These are phyloP conservation scores for Umbelopsis ramanniana DNA, from an alignment of 192 early-diverging fungal species.

Conservation along the genomic window DNA sequence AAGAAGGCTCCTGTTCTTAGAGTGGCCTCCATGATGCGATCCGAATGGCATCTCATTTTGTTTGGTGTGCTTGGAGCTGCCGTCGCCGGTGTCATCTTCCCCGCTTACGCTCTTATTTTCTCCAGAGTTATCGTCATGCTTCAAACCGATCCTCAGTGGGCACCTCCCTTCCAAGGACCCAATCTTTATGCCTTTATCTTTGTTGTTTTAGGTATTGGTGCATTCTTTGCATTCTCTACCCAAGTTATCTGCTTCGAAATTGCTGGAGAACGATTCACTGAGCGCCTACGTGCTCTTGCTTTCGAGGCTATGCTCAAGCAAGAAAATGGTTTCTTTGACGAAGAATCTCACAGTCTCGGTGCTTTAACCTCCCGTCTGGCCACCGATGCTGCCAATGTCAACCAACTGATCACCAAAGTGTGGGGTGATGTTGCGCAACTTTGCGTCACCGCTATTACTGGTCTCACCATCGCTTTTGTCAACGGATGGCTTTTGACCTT, in stretches of 20 bases:
- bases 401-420: slow-evolving; percentile 59
- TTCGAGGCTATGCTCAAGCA: slow-evolving; percentile 82
- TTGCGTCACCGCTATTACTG: slow-evolving; percentile 42
- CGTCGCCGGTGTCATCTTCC: slow-evolving; percentile 74
- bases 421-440: slow-evolving; percentile 40
- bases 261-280: slow-evolving; percentile 69
- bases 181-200: slow-evolving; percentile 47
- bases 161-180: slow-evolving; percentile 38
- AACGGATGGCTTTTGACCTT: slow-evolving; percentile 83
- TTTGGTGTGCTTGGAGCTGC: slow-evolving; percentile 64
- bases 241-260: slow-evolving; percentile 66
- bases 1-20: slow-evolving; percentile 57
- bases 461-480: slow-evolving; percentile 65
- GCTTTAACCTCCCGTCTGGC: slow-evolving; percentile 82
- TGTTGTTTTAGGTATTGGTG: slow-evolving; percentile 62
- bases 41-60: slow-evolving; percentile 54
- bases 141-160: slow-evolving; percentile 8
- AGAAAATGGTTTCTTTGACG: slow-evolving; percentile 88
- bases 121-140: slow-evolving; percentile 50
- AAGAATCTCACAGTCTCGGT: slow-evolving; percentile 72
- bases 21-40: slow-evolving; percentile 52
- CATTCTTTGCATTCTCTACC: slow-evolving; percentile 60
- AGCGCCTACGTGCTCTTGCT: slow-evolving; percentile 60
- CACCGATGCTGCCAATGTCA: slow-evolving; percentile 66
- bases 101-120: slow-evolving; percentile 76